Conservation (phyloP, 768 basidiomycete genomes). For the Atractiella rhizophila region DNA sequence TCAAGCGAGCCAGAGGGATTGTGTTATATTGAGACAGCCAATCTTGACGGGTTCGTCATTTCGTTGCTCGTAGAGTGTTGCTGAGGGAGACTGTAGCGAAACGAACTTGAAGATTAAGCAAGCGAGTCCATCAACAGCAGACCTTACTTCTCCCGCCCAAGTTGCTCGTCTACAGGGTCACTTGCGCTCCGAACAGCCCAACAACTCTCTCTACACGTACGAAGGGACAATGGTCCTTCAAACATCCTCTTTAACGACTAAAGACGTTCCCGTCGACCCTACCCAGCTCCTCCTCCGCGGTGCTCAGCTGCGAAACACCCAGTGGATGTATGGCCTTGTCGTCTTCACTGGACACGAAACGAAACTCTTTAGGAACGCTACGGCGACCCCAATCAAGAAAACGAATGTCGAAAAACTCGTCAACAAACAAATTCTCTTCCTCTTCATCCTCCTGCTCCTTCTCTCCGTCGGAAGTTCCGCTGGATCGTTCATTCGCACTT, state of each 20-base stretch:
- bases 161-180: constrained; percentile 52
- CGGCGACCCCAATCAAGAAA: constrained; percentile 91
- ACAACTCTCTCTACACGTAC: constrained; percentile 89
- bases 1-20: constrained; percentile 90
- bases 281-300: constrained; percentile 84
- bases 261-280: constrained; percentile 67
- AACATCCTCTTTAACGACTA: constrained; percentile 30
- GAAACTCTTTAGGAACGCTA: constrained; percentile 92
- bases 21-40: constrained; percentile 93
- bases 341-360: constrained; percentile 97
- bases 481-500: constrained; percentile 64
- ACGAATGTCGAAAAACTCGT: constrained; percentile 91
- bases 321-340: constrained; percentile 80
- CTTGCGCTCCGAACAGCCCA: constrained; percentile 83
- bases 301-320: constrained; percentile 82
- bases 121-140: constrained; percentile 53
- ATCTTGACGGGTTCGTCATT: constrained; percentile 59
- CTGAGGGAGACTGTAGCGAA: constrained; percentile 31
- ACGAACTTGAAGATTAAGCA: constrained; percentile 99
- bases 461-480: constrained; percentile 76
- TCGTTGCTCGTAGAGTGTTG: constrained; percentile 7
- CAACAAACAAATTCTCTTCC: constrained; percentile 81
- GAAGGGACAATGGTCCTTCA: constrained; percentile 34
- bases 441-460: constrained; percentile 64
- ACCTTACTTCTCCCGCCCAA: constrained; percentile 49